These are phyloP conservation scores for Helicostylum pulchrum DNA, from an alignment of 192 early-diverging fungal species.

Conservation along the genomic window DNA sequence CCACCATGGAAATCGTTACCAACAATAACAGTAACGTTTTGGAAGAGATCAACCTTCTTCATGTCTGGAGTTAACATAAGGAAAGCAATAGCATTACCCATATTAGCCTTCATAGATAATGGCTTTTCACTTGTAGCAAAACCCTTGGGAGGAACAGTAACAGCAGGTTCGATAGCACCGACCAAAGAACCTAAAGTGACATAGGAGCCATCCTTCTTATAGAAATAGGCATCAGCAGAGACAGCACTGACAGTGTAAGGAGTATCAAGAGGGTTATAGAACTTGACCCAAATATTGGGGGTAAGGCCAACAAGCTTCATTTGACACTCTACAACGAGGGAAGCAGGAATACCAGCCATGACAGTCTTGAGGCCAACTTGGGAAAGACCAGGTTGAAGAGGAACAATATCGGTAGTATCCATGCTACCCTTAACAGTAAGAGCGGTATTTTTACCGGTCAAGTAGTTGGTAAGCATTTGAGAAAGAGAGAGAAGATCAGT, in stretches of 20 bases:
- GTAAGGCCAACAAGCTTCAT: constrained; percentile 9
- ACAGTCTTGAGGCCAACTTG: constrained; percentile 34
- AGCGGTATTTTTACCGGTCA: constrained; percentile 35
- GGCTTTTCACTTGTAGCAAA: not conserved
- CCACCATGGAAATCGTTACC: constrained; percentile 14
- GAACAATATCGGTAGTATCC: constrained; percentile 38
- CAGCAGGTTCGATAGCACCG: not conserved
- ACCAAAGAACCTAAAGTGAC: constrained; percentile 13
- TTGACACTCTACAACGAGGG: constrained; percentile 31
- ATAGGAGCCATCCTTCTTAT: not conserved
- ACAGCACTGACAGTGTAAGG: constrained; percentile 15
- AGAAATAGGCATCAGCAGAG: constrained; percentile 8
- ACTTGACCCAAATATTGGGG: constrained; percentile 8
- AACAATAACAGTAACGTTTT: constrained; percentile 27
- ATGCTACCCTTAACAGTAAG: constrained; percentile 39
- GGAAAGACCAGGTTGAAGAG: constrained; percentile 43
- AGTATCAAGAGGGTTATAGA: constrained; percentile 29
- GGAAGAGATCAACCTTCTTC: constrained; percentile 13
- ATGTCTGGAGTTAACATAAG: not conserved
- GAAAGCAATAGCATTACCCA: not conserved
- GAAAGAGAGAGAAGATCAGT: constrained; percentile 28
- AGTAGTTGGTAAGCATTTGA: constrained; percentile 38
- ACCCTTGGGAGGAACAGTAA: constrained; percentile 20
- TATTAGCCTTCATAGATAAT: not conserved
- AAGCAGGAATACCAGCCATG: constrained; percentile 43